phyloP scores from a whole-genome alignment of 495 filamentous ascomycete species.

The Aspergillus homomorphus region DNA sequence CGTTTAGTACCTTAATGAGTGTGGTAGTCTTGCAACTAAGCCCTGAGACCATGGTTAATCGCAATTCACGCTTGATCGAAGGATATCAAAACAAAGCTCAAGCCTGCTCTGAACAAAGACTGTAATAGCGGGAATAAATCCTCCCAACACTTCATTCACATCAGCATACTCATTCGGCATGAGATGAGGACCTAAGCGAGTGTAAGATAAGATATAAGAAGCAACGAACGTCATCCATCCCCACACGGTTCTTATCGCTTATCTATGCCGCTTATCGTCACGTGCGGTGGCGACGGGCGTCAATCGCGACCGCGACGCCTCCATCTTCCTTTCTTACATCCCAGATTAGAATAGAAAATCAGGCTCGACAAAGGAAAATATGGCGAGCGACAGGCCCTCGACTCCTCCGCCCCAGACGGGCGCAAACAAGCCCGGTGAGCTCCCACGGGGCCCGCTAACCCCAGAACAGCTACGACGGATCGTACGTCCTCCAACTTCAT shows the following conservation, averaged over 20 bases:
- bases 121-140: too few relatives aligned
- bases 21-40: too few relatives aligned
- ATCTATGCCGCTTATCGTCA: background rate
- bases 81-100: too few relatives aligned
- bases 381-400: slow-evolving; percentile 46
- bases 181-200: too few relatives aligned
- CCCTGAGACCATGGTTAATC: too few relatives aligned
- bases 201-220: too few relatives aligned
- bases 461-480: slow-evolving; percentile 72
- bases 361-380: slow-evolving; percentile 4
- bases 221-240: background rate
- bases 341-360: too few relatives aligned
- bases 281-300: background rate
- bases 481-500: slow-evolving; percentile 39
- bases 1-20: too few relatives aligned
- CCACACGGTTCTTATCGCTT: background rate
- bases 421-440: slow-evolving; percentile 35
- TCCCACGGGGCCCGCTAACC: slow-evolving; percentile 57
- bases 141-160: too few relatives aligned
- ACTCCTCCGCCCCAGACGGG: slow-evolving; percentile 57
- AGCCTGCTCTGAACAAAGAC: too few relatives aligned
- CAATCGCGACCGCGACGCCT: background rate
- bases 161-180: too few relatives aligned
- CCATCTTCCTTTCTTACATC: background rate
- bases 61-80: too few relatives aligned